A percentile compares a stretch with the other conserved stretches of the same genome.
Evolutionary conservation across 2,329 filamentous ascomycete species (phyloP).

Genomic region (Aspergillus texensis): DNA sequence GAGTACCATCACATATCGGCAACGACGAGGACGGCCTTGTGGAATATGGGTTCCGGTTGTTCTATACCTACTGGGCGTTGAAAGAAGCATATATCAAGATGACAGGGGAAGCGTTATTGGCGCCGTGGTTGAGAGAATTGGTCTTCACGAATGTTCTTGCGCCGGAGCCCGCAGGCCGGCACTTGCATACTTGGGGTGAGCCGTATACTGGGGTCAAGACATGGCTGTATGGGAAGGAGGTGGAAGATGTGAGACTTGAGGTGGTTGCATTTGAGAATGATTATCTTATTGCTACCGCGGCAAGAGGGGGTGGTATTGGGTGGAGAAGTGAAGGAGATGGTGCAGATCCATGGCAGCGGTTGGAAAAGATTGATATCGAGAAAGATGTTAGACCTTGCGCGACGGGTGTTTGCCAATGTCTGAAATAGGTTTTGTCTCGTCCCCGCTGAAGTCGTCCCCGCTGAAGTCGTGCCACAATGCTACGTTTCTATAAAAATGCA

Average conservation of each 20-base stretch:
- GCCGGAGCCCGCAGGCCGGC: constrained; percentile 34
- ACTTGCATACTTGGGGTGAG: constrained; percentile 32
- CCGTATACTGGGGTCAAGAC: constrained; percentile 51
- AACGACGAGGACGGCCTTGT: constrained; percentile 39
- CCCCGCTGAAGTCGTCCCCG: too few species aligned
- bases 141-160: constrained; percentile 63
- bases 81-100: constrained; percentile 71
- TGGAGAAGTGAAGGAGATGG: neutral
- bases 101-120: constrained; percentile 64
- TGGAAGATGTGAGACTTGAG: constrained; percentile 59
- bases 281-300: constrained; percentile 62
- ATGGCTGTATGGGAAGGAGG: constrained; percentile 49
- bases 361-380: constrained; percentile 51
- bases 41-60: constrained; percentile 61
- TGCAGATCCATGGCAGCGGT: constrained; percentile 41
- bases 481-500: neutral
- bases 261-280: constrained; percentile 61
- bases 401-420: constrained; percentile 40
- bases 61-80: constrained; percentile 67
- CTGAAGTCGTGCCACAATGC: neutral
- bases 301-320: constrained; percentile 41
- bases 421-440: constrained; percentile 12
- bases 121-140: constrained; percentile 61
- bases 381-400: constrained; percentile 48
- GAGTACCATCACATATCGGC: constrained; percentile 15